Base-by-base conservation (phyloP, 805 yeast genomes). In the Priceomyces melissophilus region DNA sequence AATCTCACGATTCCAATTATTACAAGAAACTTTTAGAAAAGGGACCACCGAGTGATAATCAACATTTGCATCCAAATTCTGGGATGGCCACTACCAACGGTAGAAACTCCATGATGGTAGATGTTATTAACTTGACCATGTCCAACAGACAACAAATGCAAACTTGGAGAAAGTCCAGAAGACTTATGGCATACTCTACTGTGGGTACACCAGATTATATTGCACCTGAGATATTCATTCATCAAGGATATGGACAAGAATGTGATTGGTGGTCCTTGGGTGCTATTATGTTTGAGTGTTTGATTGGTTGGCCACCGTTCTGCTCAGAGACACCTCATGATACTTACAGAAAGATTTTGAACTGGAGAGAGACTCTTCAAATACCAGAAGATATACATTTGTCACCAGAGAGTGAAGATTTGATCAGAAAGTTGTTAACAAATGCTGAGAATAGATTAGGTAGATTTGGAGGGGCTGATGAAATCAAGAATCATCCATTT, bases 211-310 rank as follows among this genome's bases (percentile, higher is more conserved):
- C 97, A 0, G 96, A 89, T 61, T 89, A 89, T 60, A 89, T 89
- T 62, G 96, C 96, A 1, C 97, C 97, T 0, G 97, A 89, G 60
- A 90, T 89, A 45, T 89, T 89, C 54, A 72, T 87, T 36, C 88
- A 88, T 53, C 93, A 89, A 67, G 97, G 97, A 4, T 89, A 89
- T 63, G 96, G 96, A 10, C 96, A 88, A 65, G 96, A 89, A 58
- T 89, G 97, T 66, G 97, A 89, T 63, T 89, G 97, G 97, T 89
- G 97, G 97, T 85, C 95, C 7, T 66, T 89, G 34, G 97, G 97
- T 25, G 96, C 96, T 1, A 89, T 89, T 57, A 90, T 89, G 97
- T 89, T 84, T 63, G 97, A 89, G 72, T 89, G 97, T 68, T 69
- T 89, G 46, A 86, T 89, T 45, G 97, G 97, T 26, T 89, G 96